Evolutionary conservation across 2,329 filamentous ascomycete genomes (phyloP).

Genomic region (Aspergillus transmontanensis): DNA sequence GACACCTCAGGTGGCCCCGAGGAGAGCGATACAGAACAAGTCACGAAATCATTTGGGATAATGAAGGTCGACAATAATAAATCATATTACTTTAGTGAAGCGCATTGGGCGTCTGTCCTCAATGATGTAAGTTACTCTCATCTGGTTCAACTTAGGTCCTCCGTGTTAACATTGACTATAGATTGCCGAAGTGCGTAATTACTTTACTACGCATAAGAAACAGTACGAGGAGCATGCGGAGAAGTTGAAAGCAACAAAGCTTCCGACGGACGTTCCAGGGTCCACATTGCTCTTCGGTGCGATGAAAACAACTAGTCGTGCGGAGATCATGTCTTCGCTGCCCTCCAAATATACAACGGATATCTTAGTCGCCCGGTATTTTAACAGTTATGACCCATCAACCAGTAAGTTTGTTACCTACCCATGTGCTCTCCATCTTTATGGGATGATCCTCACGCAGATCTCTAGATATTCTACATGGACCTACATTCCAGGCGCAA

Average conservation of each 20-base stretch:
- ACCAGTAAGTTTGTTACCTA: conserved; percentile 52
- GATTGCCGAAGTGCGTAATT: conserved; percentile 92
- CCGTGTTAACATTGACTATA: conserved; percentile 32
- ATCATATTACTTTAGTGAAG: conserved; percentile 78
- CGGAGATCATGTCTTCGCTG: conserved; percentile 76
- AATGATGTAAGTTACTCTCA: conserved; percentile 58
- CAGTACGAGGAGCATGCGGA: conserved; percentile 82
- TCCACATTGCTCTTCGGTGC: conserved; percentile 80
- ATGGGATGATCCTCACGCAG: conserved; percentile 2
- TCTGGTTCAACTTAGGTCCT: not conserved
- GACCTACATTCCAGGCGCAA: conserved; percentile 80
- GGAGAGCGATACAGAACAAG: conserved; percentile 71
- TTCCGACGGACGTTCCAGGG: conserved; percentile 57
- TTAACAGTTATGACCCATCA: conserved; percentile 74
- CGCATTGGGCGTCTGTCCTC: conserved; percentile 80
- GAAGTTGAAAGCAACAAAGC: conserved; percentile 70
- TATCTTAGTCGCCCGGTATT: conserved; percentile 83
- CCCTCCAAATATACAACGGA: conserved; percentile 83
- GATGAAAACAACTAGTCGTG: conserved; percentile 67
- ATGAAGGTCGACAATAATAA: conserved; percentile 80
- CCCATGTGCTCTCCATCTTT: not conserved
- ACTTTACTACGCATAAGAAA: conserved; percentile 83
- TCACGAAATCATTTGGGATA: conserved; percentile 74
- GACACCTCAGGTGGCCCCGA: conserved; percentile 60
- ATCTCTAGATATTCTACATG: conserved; percentile 69